phyloP scores from a whole-genome alignment of 1,139 yeast species.

The Suhomyces bribrorum region DNA sequence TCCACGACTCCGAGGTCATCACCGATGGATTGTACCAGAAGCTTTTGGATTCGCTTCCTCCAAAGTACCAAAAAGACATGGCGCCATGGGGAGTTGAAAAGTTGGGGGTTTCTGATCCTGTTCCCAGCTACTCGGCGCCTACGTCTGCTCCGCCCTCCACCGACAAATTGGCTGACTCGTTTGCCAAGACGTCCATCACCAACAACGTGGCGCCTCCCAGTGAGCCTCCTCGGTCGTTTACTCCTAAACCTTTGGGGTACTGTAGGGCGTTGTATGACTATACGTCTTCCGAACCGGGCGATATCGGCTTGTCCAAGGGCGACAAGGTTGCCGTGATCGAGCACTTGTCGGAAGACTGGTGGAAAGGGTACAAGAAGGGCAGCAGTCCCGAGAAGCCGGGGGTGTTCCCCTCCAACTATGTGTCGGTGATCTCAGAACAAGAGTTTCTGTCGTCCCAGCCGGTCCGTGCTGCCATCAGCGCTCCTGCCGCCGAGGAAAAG shows the following conservation, averaged over 20 bases:
- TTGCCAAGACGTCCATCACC: slow-evolving; percentile 27
- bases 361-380: slow-evolving; percentile 65
- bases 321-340: slow-evolving; percentile 70
- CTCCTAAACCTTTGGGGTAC: slow-evolving; percentile 36
- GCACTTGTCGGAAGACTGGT: slow-evolving; percentile 85
- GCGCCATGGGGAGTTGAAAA: slow-evolving; percentile 52
- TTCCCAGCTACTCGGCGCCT: slow-evolving; percentile 22
- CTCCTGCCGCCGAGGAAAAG: slow-evolving; percentile 19
- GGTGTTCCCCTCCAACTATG: slow-evolving; percentile 89
- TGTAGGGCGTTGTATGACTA: slow-evolving; percentile 75
- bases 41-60: slow-evolving; percentile 57
- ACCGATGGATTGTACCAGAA: slow-evolving; percentile 57
- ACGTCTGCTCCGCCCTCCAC: slow-evolving; percentile 13
- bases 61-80: slow-evolving; percentile 55
- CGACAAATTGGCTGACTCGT: slow-evolving; percentile 22
- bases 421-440: slow-evolving; percentile 46
- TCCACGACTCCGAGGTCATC: slow-evolving; percentile 75
- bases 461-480: no score
- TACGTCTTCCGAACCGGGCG: slow-evolving; percentile 69
- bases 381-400: slow-evolving; percentile 57
- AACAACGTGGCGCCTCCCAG: slow-evolving; percentile 22
- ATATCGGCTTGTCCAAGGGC: slow-evolving; percentile 63
- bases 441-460: no score
- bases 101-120: slow-evolving; percentile 21
- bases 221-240: slow-evolving; percentile 23